Evolutionary conservation across 768 basidiomycete species (phyloP).

Genomic region (button mushroom (Agaricus bisporus)): DNA sequence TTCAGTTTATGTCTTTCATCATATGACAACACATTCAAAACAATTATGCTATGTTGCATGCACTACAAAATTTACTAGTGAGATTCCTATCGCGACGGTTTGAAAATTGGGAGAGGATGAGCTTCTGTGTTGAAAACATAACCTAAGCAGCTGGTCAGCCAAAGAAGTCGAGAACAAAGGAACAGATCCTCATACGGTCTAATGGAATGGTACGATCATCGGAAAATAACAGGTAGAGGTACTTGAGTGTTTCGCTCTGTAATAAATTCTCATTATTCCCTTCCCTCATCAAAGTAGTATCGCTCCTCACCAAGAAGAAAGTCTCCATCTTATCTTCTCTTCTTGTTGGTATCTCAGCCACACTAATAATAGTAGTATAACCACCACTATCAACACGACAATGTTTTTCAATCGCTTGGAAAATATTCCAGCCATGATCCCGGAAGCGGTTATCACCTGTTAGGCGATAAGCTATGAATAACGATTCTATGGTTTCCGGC

Average conservation of each 20-base stretch:
- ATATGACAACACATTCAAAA: slow-evolving; percentile 6
- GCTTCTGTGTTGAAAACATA: slow-evolving; percentile 92
- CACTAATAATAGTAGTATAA: slow-evolving; percentile 79
- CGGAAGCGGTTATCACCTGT: slow-evolving; percentile 82
- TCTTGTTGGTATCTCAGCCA: slow-evolving; percentile 64
- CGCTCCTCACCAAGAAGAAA: slow-evolving; percentile 66
- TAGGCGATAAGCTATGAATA: slow-evolving; percentile 87
- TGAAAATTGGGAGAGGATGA: slow-evolving; percentile 59
- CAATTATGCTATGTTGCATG: slow-evolving; percentile 4
- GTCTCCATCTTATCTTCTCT: slow-evolving; percentile 94
- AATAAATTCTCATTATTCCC: background rate
- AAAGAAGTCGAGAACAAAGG: background rate
- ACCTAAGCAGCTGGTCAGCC: slow-evolving; percentile 32
- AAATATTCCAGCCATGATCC: slow-evolving; percentile 82
- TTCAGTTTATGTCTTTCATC: slow-evolving; percentile 3
- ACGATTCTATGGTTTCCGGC: slow-evolving; percentile 91
- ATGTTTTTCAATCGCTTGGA: slow-evolving; percentile 82
- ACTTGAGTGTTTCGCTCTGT: slow-evolving; percentile 87
- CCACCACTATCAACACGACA: slow-evolving; percentile 76
- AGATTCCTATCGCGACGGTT: background rate
- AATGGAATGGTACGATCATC: slow-evolving; percentile 69
- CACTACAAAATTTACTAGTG: background rate
- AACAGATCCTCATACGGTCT: slow-evolving; percentile 45
- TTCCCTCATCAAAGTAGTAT: background rate
- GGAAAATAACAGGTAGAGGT: slow-evolving; percentile 83